A percentile compares a stretch with the other conserved stretches of the same genome.
Conservation (phyloP, 257 asterid genomes). For the Penstemon eatonii region DNA sequence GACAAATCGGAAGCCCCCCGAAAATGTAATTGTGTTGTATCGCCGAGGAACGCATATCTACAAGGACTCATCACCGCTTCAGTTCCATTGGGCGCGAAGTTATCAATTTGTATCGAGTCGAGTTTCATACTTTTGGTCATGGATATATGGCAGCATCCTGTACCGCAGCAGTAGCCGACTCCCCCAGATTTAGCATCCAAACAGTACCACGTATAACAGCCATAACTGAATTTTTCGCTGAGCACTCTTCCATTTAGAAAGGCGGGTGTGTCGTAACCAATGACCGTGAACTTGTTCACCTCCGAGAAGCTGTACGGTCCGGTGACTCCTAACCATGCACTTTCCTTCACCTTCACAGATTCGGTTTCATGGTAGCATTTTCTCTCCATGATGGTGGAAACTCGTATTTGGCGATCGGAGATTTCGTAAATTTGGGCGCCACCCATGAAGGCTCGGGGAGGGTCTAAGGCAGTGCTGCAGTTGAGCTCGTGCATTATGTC, state of each 20-base stretch:
- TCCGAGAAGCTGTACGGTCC: slow-evolving; percentile 54
- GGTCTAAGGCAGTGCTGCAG: slow-evolving; percentile 49
- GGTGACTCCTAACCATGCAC: slow-evolving; percentile 1
- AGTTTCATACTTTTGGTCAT: slow-evolving; percentile 46
- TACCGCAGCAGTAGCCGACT: slow-evolving; percentile 44
- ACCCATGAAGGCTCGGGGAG: slow-evolving; percentile 46
- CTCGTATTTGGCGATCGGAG: slow-evolving; percentile 55
- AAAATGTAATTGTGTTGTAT: slow-evolving; percentile 41
- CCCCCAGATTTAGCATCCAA: no score
- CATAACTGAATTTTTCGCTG: slow-evolving; percentile 38
- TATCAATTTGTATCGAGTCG: neutral
- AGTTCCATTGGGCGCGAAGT: neutral
- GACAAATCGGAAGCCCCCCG: slow-evolving; percentile 48
- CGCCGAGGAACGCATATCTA: slow-evolving; percentile 71
- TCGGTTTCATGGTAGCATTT: slow-evolving; percentile 50
- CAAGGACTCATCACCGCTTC: slow-evolving; percentile 46
- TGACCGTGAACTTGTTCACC: slow-evolving; percentile 47
- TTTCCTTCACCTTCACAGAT: neutral
- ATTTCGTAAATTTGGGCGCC: slow-evolving; percentile 39
- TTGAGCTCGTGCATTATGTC: slow-evolving; percentile 29
- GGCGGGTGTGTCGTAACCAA: slow-evolving; percentile 69
- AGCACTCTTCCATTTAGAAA: slow-evolving; percentile 29
- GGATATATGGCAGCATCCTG: slow-evolving; percentile 73
- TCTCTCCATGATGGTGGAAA: slow-evolving; percentile 43
- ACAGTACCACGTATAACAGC: slow-evolving; percentile 31